Conservation (phyloP, 176 grass and related monocot species). For the Raddia guianensis region DNA sequence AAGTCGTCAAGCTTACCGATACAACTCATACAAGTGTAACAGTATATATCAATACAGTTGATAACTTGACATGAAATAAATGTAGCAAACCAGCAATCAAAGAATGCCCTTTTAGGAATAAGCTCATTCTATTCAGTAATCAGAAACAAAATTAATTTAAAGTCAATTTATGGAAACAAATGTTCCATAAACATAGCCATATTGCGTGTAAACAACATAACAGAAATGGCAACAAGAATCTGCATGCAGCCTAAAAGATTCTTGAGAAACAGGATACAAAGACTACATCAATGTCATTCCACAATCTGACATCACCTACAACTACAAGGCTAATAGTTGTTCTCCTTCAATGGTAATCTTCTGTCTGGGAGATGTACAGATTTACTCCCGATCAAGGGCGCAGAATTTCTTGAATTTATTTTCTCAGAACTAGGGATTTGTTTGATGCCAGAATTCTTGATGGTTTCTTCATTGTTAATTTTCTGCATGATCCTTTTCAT, state of each 20-base stretch:
- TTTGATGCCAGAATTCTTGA: constrained; percentile 27
- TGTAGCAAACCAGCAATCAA: neutral
- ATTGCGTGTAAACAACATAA: constrained; percentile 46
- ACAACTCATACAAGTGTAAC: constrained; percentile 4
- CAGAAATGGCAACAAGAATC: constrained; percentile 24
- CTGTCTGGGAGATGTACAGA: constrained; percentile 39
- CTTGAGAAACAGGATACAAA: constrained; percentile 13
- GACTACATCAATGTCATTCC: constrained; percentile 45
- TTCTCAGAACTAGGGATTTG: constrained; percentile 27
- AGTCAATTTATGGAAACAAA: constrained; percentile 8
- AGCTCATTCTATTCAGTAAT: constrained; percentile 28
- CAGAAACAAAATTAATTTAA: neutral
- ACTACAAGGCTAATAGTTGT: constrained; percentile 56
- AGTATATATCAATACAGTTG: neutral
- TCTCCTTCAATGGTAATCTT: constrained; percentile 67
- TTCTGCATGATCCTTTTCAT: constrained; percentile 56
- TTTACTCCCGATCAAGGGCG: constrained; percentile 48
- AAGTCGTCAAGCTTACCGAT: neutral
- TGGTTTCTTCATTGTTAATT: constrained; percentile 31
- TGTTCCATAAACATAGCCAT: constrained; percentile 27
- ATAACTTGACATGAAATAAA: constrained; percentile 17
- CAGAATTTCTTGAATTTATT: constrained; percentile 16
- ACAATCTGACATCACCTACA: constrained; percentile 29
- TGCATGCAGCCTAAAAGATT: constrained; percentile 8
- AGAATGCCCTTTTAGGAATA: constrained; percentile 2